A percentile compares a stretch with the other conserved stretches of the same genome.
These are phyloP conservation scores for Saccharomyces mikatae DNA, from an alignment of 805 yeast genomes.

Conservation along the genomic window DNA sequence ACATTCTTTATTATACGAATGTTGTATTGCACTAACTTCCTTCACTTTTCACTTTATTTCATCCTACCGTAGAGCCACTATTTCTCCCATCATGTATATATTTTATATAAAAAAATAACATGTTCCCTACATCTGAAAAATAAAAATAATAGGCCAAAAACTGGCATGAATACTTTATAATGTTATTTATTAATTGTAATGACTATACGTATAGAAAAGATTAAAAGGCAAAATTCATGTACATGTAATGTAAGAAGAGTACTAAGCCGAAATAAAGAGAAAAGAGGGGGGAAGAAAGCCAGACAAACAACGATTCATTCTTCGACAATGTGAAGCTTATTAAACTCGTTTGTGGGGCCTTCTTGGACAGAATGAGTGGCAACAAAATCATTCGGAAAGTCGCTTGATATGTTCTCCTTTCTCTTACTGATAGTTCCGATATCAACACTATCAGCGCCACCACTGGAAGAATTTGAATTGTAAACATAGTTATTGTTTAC, in stretches of 20 bases:
- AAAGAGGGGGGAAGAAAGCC: neutral
- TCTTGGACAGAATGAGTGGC: slow-evolving; percentile 14
- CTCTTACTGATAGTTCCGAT: neutral
- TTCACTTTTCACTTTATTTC: neutral
- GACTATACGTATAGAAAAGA: neutral
- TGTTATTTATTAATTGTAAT: neutral
- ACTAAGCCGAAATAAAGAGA: neutral
- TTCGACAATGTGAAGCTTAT: slow-evolving; percentile 15
- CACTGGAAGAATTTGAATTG: neutral
- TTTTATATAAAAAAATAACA: no score
- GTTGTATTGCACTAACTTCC: neutral
- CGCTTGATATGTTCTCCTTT: neutral
- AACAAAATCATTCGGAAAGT: slow-evolving; percentile 1
- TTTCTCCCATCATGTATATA: slow-evolving; percentile 1
- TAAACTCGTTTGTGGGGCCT: slow-evolving; percentile 14
- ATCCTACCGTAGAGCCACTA: neutral
- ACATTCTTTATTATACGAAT: neutral
- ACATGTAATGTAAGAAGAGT: neutral
- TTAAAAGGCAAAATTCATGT: neutral
- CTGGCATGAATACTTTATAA: neutral
- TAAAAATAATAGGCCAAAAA: neutral
- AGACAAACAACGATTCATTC: slow-evolving; percentile 1
- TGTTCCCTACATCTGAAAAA: neutral
- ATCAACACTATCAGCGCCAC: neutral
- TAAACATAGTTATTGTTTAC: neutral